Evolutionary conservation across 78 protist genomes (phyloP), one percentile per base, ranked within the genome.

Genomic region (Dictyostelium firmibasis): DNA sequence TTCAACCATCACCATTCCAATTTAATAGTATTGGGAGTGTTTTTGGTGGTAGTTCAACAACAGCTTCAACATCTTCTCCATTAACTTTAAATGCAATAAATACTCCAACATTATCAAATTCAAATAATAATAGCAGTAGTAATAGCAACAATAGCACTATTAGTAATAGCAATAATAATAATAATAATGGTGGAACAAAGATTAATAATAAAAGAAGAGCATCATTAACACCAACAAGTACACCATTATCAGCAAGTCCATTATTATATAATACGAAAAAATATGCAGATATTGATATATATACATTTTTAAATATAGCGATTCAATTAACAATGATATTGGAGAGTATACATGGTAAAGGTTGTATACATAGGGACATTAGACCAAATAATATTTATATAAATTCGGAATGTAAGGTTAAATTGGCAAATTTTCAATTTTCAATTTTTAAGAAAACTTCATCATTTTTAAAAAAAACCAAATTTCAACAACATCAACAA

Each of bases 281-380:
- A 29, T 77, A 57, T 76, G 83, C 57, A 72, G 92, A 86, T 31
- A 86, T 86, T 4, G 92, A 86, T 77, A 33, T 76, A 29, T 13
- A 31, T 23, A 86, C 92, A 9, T 86, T 86, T n/a, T 18, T 86
- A 13, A 74, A 27, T 31, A 86, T 86, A n/a, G 83, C 92, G 1
- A 86, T 86, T 35, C 92, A 86, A 41, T n/a, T 86, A 60, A 62
- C 92, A 29, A 29, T 53, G 13, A 77, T 77, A 13, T 36, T 86
- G 10, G 92, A 86, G 60, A 81, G 50, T 36, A 86, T 86, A 23
- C 92, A 86, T 76, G 62, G 77, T 14, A 47, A 81, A 38, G 92
- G 92, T 5, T 86, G 92, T 77, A 86, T 86, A 16, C 92, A 86
- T 53, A 16, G 92, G n/a, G 92, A 86, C 36, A 76, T 86, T 41